Evolutionary conservation across 2,329 filamentous ascomycete species (phyloP).

Genomic region (Coniochaeta ligniaria): DNA sequence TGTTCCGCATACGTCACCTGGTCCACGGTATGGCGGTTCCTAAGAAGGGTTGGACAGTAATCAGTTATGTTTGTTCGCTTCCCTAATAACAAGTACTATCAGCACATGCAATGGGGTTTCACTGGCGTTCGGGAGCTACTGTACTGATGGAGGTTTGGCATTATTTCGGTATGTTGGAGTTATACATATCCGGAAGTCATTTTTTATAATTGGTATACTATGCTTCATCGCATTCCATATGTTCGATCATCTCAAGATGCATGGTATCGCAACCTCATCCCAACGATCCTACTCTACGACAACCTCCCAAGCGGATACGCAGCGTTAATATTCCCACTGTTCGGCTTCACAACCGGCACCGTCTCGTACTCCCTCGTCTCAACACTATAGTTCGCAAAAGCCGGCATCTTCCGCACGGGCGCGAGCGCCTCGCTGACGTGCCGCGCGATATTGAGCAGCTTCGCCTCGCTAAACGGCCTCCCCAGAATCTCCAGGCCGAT

Average conservation of each 20-base stretch:
- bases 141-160: too few relatives aligned
- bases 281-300: not conserved
- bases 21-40: not conserved
- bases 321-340: slow-evolving; percentile 29
- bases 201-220: not conserved
- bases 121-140: too few relatives aligned
- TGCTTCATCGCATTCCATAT: not conserved
- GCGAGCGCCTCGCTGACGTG: slow-evolving; percentile 3
- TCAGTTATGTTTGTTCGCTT: slow-evolving; percentile 9
- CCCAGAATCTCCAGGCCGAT: slow-evolving; percentile 60
- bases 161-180: too few relatives aligned
- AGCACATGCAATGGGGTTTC: too few relatives aligned
- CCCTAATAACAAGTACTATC: not conserved
- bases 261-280: not conserved
- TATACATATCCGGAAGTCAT: too few relatives aligned
- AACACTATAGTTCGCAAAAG: slow-evolving; percentile 32
- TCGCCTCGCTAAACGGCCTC: slow-evolving; percentile 44
- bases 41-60: not conserved
- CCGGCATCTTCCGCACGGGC: slow-evolving; percentile 12
- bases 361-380: slow-evolving; percentile 27
- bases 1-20: not conserved
- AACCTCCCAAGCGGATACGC: slow-evolving; percentile 38
- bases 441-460: slow-evolving; percentile 17
- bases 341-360: slow-evolving; percentile 37
- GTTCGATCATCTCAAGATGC: not conserved